Conservation (phyloP, 2,329 filamentous ascomycete species). For the Xylaria sp. region DNA sequence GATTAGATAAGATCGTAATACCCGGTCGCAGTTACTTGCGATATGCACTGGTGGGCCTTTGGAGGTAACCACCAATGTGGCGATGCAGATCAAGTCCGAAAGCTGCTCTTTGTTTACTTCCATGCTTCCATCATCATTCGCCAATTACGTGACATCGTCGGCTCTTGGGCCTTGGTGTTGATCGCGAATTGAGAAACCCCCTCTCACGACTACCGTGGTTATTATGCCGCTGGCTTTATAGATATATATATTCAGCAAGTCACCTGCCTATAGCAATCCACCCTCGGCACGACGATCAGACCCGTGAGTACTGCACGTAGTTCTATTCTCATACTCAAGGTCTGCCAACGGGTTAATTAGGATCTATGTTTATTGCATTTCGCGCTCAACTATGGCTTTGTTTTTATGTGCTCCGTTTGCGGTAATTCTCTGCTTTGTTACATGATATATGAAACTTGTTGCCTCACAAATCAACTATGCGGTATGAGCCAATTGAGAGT, state of each 20-base stretch:
- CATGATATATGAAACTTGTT: not conserved
- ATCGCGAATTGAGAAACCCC: not conserved
- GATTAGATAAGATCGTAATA: too few species aligned
- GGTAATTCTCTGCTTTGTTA: conserved; percentile 7
- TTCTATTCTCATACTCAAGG: not conserved
- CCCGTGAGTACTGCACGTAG: not conserved
- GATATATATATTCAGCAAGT: not conserved
- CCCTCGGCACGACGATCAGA: not conserved
- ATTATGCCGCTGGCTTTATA: not conserved
- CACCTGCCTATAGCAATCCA: not conserved
- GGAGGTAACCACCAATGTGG: conserved; percentile 12
- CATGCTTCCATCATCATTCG: not conserved
- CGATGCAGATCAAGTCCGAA: conserved; percentile 1
- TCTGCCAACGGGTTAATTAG: too few species aligned
- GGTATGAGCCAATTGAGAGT: not conserved
- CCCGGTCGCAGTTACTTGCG: too few species aligned
- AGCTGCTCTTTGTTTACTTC: conserved; percentile 1
- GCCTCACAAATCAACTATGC: not conserved
- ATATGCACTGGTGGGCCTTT: not conserved
- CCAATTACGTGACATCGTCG: not conserved
- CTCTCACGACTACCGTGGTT: not conserved
- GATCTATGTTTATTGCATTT: not conserved
- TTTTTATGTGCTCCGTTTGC: conserved; percentile 23
- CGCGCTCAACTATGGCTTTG: conserved; percentile 9
- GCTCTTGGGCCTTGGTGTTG: not conserved